These are phyloP conservation scores for baker's yeast (Saccharomyces cerevisiae) DNA, from an alignment of 805 yeast species.

Conservation along the genomic window DNA sequence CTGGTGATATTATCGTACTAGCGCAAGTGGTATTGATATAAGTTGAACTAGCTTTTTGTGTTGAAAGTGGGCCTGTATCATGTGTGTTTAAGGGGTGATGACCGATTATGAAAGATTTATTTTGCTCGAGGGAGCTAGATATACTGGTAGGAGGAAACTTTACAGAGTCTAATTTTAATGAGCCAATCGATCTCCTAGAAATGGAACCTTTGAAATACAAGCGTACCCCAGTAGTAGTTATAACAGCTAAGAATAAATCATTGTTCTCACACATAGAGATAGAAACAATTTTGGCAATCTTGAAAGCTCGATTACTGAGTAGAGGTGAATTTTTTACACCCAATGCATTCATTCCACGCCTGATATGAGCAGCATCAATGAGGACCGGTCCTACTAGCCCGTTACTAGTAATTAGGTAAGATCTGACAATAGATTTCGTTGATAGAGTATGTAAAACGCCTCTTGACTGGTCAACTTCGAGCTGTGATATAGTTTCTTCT, in stretches of 20 bases:
- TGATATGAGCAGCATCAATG: slow-evolving; percentile 28
- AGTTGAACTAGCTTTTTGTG: slow-evolving; percentile 43
- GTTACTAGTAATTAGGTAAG: slow-evolving; percentile 45
- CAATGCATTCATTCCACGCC: slow-evolving; percentile 31
- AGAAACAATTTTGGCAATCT: slow-evolving; percentile 40
- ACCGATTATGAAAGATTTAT: background rate
- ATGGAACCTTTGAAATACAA: slow-evolving; percentile 40
- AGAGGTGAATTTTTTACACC: slow-evolving; percentile 42
- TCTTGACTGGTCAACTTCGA: slow-evolving; percentile 66
- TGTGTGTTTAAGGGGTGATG: slow-evolving; percentile 16
- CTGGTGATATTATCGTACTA: slow-evolving; percentile 64
- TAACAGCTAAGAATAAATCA: slow-evolving; percentile 60
- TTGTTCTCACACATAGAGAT: slow-evolving; percentile 48
- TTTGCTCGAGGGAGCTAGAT: background rate
- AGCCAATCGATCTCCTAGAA: slow-evolving; percentile 24
- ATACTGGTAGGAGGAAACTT: slow-evolving; percentile 48
- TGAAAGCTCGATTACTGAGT: slow-evolving; percentile 42
- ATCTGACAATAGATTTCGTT: slow-evolving; percentile 66
- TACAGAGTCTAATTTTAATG: slow-evolving; percentile 36
- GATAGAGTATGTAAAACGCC: slow-evolving; percentile 71
- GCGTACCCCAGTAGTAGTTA: slow-evolving; percentile 73
- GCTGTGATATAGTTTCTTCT: slow-evolving; percentile 48
- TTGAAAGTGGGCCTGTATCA: slow-evolving; percentile 29
- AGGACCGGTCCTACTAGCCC: slow-evolving; percentile 33
- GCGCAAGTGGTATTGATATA: slow-evolving; percentile 47